phyloP scores from a whole-genome alignment of 179 eudicot species.

The Amaranthus tricolor region DNA sequence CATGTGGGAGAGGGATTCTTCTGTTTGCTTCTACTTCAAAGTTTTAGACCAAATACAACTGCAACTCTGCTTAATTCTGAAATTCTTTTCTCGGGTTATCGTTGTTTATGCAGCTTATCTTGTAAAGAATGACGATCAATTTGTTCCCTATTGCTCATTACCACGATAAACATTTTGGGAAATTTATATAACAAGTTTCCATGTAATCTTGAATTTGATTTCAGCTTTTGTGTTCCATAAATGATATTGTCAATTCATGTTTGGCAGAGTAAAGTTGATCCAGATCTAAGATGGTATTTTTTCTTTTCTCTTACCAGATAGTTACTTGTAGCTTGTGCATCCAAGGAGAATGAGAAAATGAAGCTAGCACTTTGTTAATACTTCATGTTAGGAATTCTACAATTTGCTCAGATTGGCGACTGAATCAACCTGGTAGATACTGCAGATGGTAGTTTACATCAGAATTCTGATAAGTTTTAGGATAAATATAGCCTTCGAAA shows the following conservation, averaged over 20 bases:
- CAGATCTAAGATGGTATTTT: conserved; percentile 5
- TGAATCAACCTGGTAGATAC: conserved; percentile 6
- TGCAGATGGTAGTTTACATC: conserved; percentile 1
- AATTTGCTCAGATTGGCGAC: conserved; percentile 12
- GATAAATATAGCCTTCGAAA: conserved; percentile 2
- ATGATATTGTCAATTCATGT: not conserved
- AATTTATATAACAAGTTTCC: not conserved
- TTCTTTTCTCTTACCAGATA: conserved; percentile 20
- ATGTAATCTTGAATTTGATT: not conserved
- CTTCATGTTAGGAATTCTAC: conserved; percentile 11
- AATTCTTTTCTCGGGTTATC: not conserved
- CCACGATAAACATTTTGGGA: not conserved
- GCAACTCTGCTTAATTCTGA: not conserved
- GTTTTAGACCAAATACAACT: not conserved
- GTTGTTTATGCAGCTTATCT: not conserved
- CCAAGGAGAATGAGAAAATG: conserved; percentile 1
- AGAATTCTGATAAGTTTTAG: conserved; percentile 17
- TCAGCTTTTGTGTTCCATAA: not conserved
- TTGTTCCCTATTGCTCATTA: not conserved
- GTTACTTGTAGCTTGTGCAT: conserved; percentile 28
- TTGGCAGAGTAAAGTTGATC: not conserved
- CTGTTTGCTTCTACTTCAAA: too few species aligned
- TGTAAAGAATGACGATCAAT: not conserved
- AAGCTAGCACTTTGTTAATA: conserved; percentile 21
- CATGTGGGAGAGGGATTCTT: not conserved